phyloP scores from a whole-genome alignment of 169 alveolate species.

The Plasmodium yoelii region DNA sequence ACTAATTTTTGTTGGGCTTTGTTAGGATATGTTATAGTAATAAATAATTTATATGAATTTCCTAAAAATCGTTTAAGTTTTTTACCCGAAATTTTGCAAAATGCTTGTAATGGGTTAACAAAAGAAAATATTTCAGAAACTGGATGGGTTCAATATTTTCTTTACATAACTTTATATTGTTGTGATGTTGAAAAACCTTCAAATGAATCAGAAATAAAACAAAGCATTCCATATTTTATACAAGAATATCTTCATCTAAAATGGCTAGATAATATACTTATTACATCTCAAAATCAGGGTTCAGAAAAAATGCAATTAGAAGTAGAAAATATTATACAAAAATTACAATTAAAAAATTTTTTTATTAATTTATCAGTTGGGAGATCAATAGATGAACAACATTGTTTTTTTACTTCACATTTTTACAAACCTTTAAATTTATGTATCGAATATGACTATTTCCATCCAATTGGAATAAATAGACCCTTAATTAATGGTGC shows the following conservation, averaged over 20 bases:
- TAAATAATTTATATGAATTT: slow-evolving; percentile 84
- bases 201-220: slow-evolving; percentile 82
- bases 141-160: slow-evolving; percentile 89
- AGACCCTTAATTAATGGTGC: slow-evolving; percentile 86
- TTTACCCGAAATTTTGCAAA: slow-evolving; percentile 77
- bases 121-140: slow-evolving; percentile 84
- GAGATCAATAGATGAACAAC: slow-evolving; percentile 89
- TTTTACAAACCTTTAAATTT: slow-evolving; percentile 84
- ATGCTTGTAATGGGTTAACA: slow-evolving; percentile 71
- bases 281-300: slow-evolving; percentile 89
- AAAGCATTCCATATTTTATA: slow-evolving; percentile 84
- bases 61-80: slow-evolving; percentile 60
- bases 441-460: slow-evolving; percentile 88
- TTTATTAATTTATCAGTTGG: slow-evolving; percentile 90
- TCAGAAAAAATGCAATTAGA: slow-evolving; percentile 88
- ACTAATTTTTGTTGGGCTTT: slow-evolving; percentile 85
- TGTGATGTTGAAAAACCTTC: slow-evolving; percentile 89
- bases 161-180: slow-evolving; percentile 87
- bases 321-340: slow-evolving; percentile 86
- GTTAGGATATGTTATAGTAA: slow-evolving; percentile 78
- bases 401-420: slow-evolving; percentile 88
- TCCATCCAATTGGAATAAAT: slow-evolving; percentile 82
- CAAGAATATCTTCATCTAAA: slow-evolving; percentile 87
- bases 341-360: slow-evolving; percentile 81
- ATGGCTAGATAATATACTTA: slow-evolving; percentile 87